Conservation (phyloP, 352 stramenopile species). For the Phytophthora foliorum region DNA sequence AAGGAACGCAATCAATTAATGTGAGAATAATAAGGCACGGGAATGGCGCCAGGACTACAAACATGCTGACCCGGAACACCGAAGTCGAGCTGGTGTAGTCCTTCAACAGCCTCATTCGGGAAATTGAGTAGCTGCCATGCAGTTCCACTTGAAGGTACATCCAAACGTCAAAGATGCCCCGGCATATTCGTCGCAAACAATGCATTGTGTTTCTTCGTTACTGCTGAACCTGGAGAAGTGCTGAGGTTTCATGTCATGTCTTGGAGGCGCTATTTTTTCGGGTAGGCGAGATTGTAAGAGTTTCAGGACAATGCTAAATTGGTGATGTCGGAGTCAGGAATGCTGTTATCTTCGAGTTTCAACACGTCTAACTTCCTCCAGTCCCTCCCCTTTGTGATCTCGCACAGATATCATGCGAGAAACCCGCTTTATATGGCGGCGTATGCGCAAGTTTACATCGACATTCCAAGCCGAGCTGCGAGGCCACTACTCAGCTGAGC, state of each 20-base stretch:
- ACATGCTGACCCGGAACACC: slow-evolving; percentile 9
- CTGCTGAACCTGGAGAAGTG: background rate
- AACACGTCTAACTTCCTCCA: background rate
- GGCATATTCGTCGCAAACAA: slow-evolving; percentile 4
- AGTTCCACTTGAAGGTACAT: slow-evolving; percentile 48
- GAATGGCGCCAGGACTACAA: slow-evolving; percentile 21
- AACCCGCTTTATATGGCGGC: background rate
- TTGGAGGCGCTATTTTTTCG: background rate
- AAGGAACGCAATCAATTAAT: slow-evolving; percentile 29
- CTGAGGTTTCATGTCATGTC: background rate
- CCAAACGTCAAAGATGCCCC: slow-evolving; percentile 29
- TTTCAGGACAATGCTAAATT: background rate
- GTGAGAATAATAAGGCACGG: slow-evolving; percentile 32
- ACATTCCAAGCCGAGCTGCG: slow-evolving; percentile 46
- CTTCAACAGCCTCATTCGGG: slow-evolving; percentile 22
- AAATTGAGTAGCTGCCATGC: slow-evolving; percentile 49
- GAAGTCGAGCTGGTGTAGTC: slow-evolving; percentile 25
- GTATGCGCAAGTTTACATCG: slow-evolving; percentile 16
- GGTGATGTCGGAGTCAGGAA: background rate
- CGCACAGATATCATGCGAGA: slow-evolving; percentile 4
- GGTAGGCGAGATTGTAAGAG: background rate
- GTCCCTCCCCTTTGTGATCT: no score
- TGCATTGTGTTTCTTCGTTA: slow-evolving; percentile 7
- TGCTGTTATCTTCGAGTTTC: background rate
- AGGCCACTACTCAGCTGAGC: slow-evolving; percentile 46